phyloP scores from a whole-genome alignment of 495 filamentous ascomycete species.

The Stereocaulon alpinum region DNA sequence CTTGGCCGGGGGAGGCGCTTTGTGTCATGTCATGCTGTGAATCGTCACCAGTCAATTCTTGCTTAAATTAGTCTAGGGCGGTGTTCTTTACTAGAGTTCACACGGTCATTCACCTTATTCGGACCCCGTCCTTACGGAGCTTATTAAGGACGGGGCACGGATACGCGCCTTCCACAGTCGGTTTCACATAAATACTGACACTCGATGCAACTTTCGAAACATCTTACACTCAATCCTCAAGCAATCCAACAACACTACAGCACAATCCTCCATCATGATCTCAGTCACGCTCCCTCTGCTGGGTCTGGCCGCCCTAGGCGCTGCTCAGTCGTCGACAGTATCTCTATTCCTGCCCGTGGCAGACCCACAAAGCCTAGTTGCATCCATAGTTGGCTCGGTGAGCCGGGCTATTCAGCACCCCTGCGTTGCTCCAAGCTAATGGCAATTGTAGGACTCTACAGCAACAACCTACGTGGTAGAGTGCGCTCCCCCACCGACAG shows the following conservation, averaged over 20 bases:
- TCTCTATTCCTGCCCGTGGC: constrained; percentile 5
- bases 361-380: constrained; percentile 7
- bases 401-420: not conserved
- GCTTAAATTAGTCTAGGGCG: no score
- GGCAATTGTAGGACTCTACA: not conserved
- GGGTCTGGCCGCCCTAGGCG: not conserved
- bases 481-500: not conserved
- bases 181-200: no score
- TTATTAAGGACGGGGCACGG: no score
- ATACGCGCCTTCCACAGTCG: no score
- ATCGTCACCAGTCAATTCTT: no score
- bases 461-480: constrained; percentile 10
- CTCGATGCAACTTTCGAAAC: no score
- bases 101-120: no score
- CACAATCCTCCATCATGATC: not conserved
- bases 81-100: no score
- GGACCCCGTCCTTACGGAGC: no score
- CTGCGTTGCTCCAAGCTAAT: not conserved
- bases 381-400: constrained; percentile 3
- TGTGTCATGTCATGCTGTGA: no score
- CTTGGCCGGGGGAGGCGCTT: no score
- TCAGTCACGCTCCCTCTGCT: not conserved
- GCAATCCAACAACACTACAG: not conserved
- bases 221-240: no score
- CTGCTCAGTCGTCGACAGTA: not conserved